Evolutionary conservation across 1,139 yeast genomes (phyloP).

Genomic region (Arxiozyma slooffiae): DNA sequence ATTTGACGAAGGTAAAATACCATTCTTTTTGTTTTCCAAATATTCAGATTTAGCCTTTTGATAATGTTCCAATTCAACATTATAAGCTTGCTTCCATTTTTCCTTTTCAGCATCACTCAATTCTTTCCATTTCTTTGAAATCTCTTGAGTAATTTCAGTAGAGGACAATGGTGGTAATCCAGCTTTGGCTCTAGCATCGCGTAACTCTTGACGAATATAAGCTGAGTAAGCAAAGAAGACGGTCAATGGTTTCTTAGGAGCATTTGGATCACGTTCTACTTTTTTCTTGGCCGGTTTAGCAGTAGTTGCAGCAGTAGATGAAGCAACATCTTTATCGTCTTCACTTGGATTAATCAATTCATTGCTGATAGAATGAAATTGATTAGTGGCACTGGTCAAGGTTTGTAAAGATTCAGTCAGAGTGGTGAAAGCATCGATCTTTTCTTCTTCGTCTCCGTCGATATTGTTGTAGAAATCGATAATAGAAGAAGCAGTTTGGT

Average conservation of each 20-base stretch:
- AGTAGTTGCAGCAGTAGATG: constrained; percentile 19
- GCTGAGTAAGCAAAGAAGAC: constrained; percentile 73
- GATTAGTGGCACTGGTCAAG: constrained; percentile 28
- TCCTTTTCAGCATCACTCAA: constrained; percentile 58
- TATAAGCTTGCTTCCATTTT: constrained; percentile 68
- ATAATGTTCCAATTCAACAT: constrained; percentile 52
- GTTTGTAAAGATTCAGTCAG: constrained; percentile 30
- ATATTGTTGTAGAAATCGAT: constrained; percentile 60
- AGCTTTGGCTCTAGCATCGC: constrained; percentile 52
- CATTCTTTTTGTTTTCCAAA: constrained; percentile 43
- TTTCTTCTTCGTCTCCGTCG: constrained; percentile 31
- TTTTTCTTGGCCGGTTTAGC: constrained; percentile 38
- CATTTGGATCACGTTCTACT: constrained; percentile 47
- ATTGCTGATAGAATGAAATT: constrained; percentile 23
- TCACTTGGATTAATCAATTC: constrained; percentile 30
- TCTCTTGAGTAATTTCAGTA: constrained; percentile 66
- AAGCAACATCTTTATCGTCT: constrained; percentile 21
- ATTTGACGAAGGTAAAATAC: constrained; percentile 28
- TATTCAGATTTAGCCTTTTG: constrained; percentile 57
- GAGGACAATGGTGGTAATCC: constrained; percentile 59
- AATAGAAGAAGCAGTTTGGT: constrained; percentile 69
- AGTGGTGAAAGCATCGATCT: constrained; percentile 30
- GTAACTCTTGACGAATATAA: constrained; percentile 51
- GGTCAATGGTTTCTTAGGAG: constrained; percentile 55
- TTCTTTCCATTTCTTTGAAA: constrained; percentile 69